These are phyloP conservation scores for Bocquillonia castaneifolia DNA, from an alignment of 441 rosid species.

Conservation along the genomic window DNA sequence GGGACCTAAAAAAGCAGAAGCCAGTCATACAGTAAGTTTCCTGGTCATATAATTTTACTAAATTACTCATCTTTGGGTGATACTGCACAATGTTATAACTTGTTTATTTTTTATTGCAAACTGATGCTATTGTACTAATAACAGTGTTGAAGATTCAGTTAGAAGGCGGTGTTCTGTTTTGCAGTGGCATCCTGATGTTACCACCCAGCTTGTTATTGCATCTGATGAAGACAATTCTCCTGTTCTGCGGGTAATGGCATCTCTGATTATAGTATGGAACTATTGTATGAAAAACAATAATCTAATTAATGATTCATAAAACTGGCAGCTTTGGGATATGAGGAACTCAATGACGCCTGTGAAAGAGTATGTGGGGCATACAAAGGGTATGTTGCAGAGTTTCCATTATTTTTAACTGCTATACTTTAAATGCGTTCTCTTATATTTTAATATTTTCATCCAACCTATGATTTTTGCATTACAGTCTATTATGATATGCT, in stretches of 20 bases:
- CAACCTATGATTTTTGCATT: not conserved
- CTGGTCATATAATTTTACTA: conserved; percentile 6
- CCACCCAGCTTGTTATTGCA: conserved; percentile 96
- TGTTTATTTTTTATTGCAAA: not conserved
- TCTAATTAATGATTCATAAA: conserved; percentile 8
- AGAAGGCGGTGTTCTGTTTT: conserved; percentile 93
- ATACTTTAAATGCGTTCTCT: not conserved
- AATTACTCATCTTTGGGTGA: conserved; percentile 8
- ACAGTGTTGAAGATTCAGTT: conserved; percentile 83
- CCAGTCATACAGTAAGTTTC: conserved; percentile 76
- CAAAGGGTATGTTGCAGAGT: conserved; percentile 53
- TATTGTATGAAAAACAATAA: not conserved
- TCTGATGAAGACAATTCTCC: conserved; percentile 94
- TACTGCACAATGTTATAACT: not conserved
- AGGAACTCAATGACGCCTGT: conserved; percentile 83
- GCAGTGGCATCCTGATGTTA: conserved; percentile 99
- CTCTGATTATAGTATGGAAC: conserved; percentile 2
- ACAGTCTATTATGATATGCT: not conserved
- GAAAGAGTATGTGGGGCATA: conserved; percentile 82
- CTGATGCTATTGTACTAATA: conserved; percentile 30
- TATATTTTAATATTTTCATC: not conserved
- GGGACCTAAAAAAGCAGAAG: conserved; percentile 98
- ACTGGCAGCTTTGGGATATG: conserved; percentile 96
- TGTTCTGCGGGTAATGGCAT: conserved; percentile 58
- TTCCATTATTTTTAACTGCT: not conserved